Conservation (phyloP, 805 yeast genomes). For the Candida pseudoglaebosa region DNA sequence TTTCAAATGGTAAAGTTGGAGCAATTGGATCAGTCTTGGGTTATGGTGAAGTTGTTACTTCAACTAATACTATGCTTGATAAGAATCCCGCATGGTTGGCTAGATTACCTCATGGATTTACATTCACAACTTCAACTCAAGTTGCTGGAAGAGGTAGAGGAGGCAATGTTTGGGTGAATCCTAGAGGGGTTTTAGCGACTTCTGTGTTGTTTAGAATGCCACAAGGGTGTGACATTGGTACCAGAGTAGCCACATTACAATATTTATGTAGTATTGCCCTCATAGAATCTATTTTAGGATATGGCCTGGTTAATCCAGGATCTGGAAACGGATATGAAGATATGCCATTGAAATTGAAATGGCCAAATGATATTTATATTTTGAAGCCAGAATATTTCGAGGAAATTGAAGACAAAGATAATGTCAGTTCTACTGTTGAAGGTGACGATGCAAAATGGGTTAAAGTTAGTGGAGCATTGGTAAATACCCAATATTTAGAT, state of each 20-base stretch:
- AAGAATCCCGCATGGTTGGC: constrained; percentile 58
- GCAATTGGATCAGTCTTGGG: constrained; percentile 60
- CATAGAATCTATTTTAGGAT: constrained; percentile 67
- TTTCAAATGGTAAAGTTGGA: constrained; percentile 17
- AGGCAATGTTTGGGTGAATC: constrained; percentile 93
- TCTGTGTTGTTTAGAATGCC: constrained; percentile 68
- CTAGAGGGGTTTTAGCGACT: constrained; percentile 84
- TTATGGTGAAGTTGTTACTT: constrained; percentile 87
- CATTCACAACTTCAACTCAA: constrained; percentile 74
- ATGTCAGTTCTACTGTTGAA: constrained; percentile 34
- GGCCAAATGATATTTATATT: constrained; percentile 95
- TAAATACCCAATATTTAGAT: constrained; percentile 68
- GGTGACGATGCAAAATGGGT: constrained; percentile 63
- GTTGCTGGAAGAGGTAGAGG: constrained; percentile 93
- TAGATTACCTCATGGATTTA: constrained; percentile 65
- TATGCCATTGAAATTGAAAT: constrained; percentile 78
- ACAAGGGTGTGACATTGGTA: constrained; percentile 31
- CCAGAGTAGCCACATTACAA: constrained; percentile 78
- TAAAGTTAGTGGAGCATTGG: constrained; percentile 80
- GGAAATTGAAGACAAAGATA: constrained; percentile 25
- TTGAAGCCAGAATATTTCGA: constrained; percentile 56
- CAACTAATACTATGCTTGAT: constrained; percentile 79
- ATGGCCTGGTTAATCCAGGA: constrained; percentile 41
- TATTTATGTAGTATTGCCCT: constrained; percentile 80
- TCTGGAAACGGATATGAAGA: constrained; percentile 57